Evolutionary conservation across 2,329 filamentous ascomycete genomes (phyloP).

Genomic region (Hypomyces perniciosus): DNA sequence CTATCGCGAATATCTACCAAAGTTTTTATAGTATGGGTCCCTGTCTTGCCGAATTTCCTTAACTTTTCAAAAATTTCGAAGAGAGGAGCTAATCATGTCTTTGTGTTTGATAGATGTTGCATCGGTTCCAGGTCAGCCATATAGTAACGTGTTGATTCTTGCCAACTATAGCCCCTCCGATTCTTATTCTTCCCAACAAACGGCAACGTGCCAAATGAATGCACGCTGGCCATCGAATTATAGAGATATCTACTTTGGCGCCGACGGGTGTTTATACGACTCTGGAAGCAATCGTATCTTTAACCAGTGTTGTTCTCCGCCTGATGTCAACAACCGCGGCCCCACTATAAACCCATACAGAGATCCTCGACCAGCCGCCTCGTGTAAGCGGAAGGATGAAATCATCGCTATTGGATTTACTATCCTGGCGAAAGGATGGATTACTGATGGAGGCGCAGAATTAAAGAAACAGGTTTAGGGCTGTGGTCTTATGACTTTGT

Average conservation of each 20-base stretch:
- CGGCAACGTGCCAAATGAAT: constrained; percentile 10
- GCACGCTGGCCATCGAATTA: constrained; percentile 8
- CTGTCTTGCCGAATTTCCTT: background rate
- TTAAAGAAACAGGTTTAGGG: background rate
- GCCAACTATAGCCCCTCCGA: constrained; percentile 8
- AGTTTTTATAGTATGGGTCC: constrained; percentile 14
- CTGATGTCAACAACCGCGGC: background rate
- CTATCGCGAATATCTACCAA: constrained; percentile 5
- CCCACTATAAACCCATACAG: constrained; percentile 10
- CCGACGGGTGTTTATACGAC: constrained; percentile 13
- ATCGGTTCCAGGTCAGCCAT: constrained; percentile 5
- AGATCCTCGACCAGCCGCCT: background rate
- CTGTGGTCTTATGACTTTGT: background rate
- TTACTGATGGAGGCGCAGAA: background rate
- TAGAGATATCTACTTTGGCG: constrained; percentile 10
- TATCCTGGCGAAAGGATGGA: background rate
- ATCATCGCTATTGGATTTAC: background rate
- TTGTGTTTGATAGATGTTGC: constrained; percentile 8
- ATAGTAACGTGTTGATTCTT: constrained; percentile 9
- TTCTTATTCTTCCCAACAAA: background rate
- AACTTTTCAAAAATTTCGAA: background rate
- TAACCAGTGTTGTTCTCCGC: constrained; percentile 7
- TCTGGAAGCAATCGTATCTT: constrained; percentile 10
- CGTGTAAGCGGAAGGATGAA: background rate
- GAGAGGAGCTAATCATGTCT: too few species aligned